Base-by-base conservation (phyloP, 768 basidiomycete genomes). In the Suillus tomentosus region DNA sequence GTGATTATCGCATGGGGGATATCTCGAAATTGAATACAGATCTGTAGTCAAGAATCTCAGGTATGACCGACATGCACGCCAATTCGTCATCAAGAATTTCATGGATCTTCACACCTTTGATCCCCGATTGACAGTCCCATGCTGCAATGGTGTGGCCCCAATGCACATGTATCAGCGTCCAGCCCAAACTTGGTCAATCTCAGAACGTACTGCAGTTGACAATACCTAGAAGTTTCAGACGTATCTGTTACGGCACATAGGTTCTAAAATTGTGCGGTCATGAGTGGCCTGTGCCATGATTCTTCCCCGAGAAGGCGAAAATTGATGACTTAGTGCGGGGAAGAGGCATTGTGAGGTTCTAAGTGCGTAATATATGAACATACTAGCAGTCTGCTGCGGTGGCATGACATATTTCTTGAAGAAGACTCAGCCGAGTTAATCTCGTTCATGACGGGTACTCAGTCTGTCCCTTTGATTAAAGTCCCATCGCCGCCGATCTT, bases 401-500 rank as follows among this genome's bases (percentile, higher is more conserved):
- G 24, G 42, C 55, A 65, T 45, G 43, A 67, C 59, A 64, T 54
- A 63, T 64, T 57, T 63, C 31, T 36, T 40, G 15, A 53, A 19
- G 37, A 57, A 34, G 54, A 42, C 45, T 14, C 37, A 47, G 39
- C 45, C 37, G 19, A 45, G 10, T 68, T 76, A 76, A 63, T 48
- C 58, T 48, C 64, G 50, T 61, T 68, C 73, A 58, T 64, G 53
- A 22, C 65, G 74, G 15, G 50, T 53, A 47, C 69, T 60, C 19
- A 71, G 73, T 27, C 66, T 70, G 42, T 83, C 77, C 65, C 85
- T 79, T 13, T 77, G 65, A 67, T 81, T 83, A 58, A 72, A 69
- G 61, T 85, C 82, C 87, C 87, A 87, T 51, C 83, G 72, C 67
- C 79, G 79, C 27, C 87, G 77, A 65, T 85, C 82, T 48, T 79